Base-by-base conservation (phyloP, 2,329 filamentous ascomycete genomes). In the Arachnopeziza araneosa region DNA sequence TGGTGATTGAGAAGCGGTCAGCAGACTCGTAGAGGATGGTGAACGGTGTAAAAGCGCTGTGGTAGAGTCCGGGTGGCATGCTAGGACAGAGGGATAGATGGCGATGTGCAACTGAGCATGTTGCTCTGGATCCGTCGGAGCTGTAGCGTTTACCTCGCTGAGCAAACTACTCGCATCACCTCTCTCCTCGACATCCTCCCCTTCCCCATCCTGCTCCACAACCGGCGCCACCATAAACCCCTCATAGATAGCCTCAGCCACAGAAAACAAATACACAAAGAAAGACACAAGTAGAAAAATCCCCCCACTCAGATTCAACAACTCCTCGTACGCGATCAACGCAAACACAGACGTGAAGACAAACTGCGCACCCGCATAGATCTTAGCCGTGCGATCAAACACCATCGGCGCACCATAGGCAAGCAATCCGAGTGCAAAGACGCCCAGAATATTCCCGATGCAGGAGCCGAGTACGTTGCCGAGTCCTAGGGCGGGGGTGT, bases 401-500 rank as follows among this genome's bases (percentile, higher is more conserved):
- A 55, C 51, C 1, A 74, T 65, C 0, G 63, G 63, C 7, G 66
- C 63, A 12, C 68, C 64, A 58, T 75, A 71, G 63, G 75, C 77
- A 1, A 82, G 64, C 1, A 83, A 71, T 2, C 79, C 80, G 1
- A 83, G 70, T 1, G 79, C 79, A 64, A 83, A 83, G 12, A 79
- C 80, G n/a, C 80, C 80, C 1, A 82, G 73, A 55, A 82, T 78
- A 58, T 83, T 83, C 52, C 79, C 80, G 50, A 83, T 79, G 49
- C 75, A 73, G 10, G 79, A 80, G 8, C 80, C 80, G 63, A 82
- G 67, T 50, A 82, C 73, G 64, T 82, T 83, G 24, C 80, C 80
- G 0, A 83, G 68, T 12, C 79, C 80, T 3, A 83, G 70, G 1
- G 79, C 76, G 0, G 75, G 71, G 10, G 75, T 78, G 44, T 75